Conservation (phyloP, 2,329 filamentous ascomycete genomes). For the Aspergillus terreus region DNA sequence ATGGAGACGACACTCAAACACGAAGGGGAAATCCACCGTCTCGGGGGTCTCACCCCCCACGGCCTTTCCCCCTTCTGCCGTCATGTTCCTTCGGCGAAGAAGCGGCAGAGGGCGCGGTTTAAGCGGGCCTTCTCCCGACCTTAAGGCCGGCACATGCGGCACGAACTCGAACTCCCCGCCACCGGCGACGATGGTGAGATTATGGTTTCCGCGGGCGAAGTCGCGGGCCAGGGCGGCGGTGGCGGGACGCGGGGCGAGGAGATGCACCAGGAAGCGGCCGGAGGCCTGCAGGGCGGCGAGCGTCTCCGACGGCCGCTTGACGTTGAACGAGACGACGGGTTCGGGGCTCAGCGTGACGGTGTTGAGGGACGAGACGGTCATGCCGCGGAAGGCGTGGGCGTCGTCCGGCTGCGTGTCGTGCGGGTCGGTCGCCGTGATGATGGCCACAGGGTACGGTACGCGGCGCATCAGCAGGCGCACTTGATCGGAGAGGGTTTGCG, state of each 20-base stretch:
- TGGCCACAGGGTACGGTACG: constrained; percentile 55
- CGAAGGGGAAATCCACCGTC: constrained; percentile 31
- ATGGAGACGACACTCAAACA: constrained; percentile 37
- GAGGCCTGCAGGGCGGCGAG: constrained; percentile 49
- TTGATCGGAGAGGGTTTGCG: constrained; percentile 21
- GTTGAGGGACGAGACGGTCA: constrained; percentile 61
- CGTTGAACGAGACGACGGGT: constrained; percentile 61
- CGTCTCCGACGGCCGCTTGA: constrained; percentile 55
- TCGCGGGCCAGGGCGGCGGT: constrained; percentile 37
- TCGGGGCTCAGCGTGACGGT: constrained; percentile 54
- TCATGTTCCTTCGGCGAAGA: constrained; percentile 16
- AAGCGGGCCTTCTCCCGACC: background rate
- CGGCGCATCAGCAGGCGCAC: constrained; percentile 50
- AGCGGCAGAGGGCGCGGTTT: constrained; percentile 23
- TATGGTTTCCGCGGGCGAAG: constrained; percentile 39
- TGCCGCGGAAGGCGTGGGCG: constrained; percentile 41
- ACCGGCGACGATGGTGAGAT: constrained; percentile 26
- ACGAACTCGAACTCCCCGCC: constrained; percentile 28
- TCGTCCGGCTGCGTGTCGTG: constrained; percentile 12
- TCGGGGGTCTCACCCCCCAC: background rate
- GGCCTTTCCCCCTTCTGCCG: background rate
- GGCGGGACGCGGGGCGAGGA: constrained; percentile 38
- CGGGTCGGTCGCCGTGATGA: constrained; percentile 49
- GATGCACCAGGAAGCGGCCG: constrained; percentile 48
- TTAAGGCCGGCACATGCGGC: constrained; percentile 5